Evolutionary conservation across 23 red algal species (phyloP).

Genomic region (Gracilariopsis chorda): DNA sequence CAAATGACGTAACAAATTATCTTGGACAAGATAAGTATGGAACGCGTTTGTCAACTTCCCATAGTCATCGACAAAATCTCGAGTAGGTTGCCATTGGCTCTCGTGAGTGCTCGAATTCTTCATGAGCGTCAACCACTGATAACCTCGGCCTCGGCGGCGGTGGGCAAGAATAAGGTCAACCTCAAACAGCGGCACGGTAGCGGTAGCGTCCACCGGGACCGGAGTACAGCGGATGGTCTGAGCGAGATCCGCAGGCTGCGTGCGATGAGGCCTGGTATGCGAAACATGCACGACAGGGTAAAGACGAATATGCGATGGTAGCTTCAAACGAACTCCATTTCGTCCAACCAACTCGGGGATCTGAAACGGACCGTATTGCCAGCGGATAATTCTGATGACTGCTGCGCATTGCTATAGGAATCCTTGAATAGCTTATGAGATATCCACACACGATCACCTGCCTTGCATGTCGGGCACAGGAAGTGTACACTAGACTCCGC

Average conservation of each 20-base stretch:
- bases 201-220: not conserved
- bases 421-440: not conserved
- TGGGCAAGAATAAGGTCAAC: not conserved
- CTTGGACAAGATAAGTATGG: not conserved
- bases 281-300: not conserved
- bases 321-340: not conserved
- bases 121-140: not conserved
- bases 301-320: not conserved
- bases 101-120: not conserved
- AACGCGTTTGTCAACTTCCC: not conserved
- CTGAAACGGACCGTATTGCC: not conserved
- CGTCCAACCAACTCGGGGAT: not conserved
- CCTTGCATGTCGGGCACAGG: not conserved
- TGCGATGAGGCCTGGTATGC: not conserved
- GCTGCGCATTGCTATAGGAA: not conserved
- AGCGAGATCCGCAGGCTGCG: not conserved
- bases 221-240: too few species aligned
- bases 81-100: not conserved
- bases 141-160: not conserved
- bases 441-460: not conserved
- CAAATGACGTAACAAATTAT: not conserved
- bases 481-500: not conserved
- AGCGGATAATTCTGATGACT: not conserved
- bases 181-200: not conserved
- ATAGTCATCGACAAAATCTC: not conserved